Evolutionary conservation across 495 filamentous ascomycete species (phyloP).

Genomic region (Daldinia bambusicola): DNA sequence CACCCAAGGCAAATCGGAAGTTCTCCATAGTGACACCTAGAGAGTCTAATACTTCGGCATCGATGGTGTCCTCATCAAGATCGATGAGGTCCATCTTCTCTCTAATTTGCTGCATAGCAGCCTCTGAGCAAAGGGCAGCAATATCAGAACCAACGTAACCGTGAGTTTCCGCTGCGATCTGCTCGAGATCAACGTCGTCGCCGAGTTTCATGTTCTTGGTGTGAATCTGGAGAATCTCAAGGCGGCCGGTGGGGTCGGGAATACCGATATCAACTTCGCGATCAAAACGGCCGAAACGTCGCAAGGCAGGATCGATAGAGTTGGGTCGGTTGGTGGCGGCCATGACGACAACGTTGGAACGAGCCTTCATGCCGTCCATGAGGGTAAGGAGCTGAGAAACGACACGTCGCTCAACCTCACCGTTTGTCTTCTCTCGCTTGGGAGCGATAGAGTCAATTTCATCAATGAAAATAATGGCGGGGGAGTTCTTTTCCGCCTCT

Average conservation of each 20-base stretch:
- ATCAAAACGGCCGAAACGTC: constrained; percentile 97
- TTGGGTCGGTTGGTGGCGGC: constrained; percentile 97
- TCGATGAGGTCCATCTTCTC: constrained; percentile 99
- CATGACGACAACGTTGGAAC: constrained; percentile 98
- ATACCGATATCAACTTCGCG: constrained; percentile 99
- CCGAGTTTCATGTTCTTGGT: constrained; percentile 99
- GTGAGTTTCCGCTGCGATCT: constrained; percentile 97
- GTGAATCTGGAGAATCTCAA: constrained; percentile 98
- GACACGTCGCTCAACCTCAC: constrained; percentile 97
- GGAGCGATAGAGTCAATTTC: constrained; percentile 99
- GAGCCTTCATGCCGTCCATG: constrained; percentile 99
- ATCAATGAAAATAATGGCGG: constrained; percentile 99
- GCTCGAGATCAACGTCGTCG: constrained; percentile 96
- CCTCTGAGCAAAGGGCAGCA: constrained; percentile 98
- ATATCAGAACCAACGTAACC: constrained; percentile 99
- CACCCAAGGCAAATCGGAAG: constrained; percentile 97
- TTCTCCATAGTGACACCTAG: constrained; percentile 99
- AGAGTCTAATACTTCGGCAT: constrained; percentile 97
- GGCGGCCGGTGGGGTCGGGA: constrained; percentile 96
- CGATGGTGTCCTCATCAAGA: constrained; percentile 98
- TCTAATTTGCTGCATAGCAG: constrained; percentile 99
- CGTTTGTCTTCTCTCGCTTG: constrained; percentile 99
- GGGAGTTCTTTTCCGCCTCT: constrained; percentile 99
- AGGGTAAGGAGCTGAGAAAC: constrained; percentile 97
- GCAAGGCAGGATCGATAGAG: constrained; percentile 96